Conservation (phyloP, 2,329 filamentous ascomycete species). For the Fusarium sacchari region DNA sequence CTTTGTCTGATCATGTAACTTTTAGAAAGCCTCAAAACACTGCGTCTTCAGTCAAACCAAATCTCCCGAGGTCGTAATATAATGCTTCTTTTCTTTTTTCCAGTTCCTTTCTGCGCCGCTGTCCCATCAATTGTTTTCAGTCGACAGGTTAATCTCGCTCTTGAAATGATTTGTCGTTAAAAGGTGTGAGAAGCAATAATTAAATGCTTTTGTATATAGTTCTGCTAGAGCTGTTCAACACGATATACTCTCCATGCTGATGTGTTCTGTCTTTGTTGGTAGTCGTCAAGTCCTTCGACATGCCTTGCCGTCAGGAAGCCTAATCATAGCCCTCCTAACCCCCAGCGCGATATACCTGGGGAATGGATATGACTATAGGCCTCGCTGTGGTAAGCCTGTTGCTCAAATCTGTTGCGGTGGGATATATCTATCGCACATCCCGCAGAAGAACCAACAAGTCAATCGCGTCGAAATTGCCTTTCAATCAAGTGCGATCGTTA, state of each 20-base stretch:
- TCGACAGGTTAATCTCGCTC: neutral
- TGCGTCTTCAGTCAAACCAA: constrained; percentile 1
- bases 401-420: constrained; percentile 26
- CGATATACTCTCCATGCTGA: constrained; percentile 12
- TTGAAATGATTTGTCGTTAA: constrained; percentile 9
- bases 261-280: constrained; percentile 1
- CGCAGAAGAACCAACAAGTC: constrained; percentile 35
- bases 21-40: constrained; percentile 3
- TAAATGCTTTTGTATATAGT: constrained; percentile 30
- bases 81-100: constrained; percentile 14
- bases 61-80: neutral
- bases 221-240: constrained; percentile 15
- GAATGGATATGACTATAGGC: neutral
- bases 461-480: constrained; percentile 36
- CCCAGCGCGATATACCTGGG: neutral
- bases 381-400: constrained; percentile 5
- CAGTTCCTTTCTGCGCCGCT: constrained; percentile 17
- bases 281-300: constrained; percentile 28
- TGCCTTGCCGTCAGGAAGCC: constrained; percentile 5
- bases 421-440: constrained; percentile 43
- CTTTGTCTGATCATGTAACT: constrained; percentile 22
- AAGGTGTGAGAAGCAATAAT: constrained; percentile 16
- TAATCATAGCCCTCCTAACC: constrained; percentile 1
- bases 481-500: constrained; percentile 38
- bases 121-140: neutral